Evolutionary conservation across 768 basidiomycete species (phyloP).

Genomic region (Dacryopinax primogenitus): DNA sequence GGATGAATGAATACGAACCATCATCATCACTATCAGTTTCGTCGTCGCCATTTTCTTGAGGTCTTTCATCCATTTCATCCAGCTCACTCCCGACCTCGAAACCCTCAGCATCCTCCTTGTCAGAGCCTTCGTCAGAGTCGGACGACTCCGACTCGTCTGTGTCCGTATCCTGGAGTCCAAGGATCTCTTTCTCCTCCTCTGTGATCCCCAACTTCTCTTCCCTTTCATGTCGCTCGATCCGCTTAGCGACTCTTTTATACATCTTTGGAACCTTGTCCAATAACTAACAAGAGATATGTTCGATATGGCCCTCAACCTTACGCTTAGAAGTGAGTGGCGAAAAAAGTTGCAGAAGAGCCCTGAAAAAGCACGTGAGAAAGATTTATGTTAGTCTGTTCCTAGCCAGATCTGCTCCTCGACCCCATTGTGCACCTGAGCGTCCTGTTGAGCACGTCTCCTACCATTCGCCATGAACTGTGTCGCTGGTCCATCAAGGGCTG

Average conservation of each 20-base stretch:
- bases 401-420: too few species aligned
- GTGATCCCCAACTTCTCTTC: constrained; percentile 55
- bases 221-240: constrained; percentile 44
- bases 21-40: too few species aligned
- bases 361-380: not conserved
- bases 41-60: constrained; percentile 12
- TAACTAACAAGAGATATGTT: constrained; percentile 12
- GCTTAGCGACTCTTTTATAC: constrained; percentile 71
- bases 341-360: not conserved
- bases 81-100: constrained; percentile 16
- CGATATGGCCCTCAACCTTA: constrained; percentile 16
- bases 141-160: constrained; percentile 52
- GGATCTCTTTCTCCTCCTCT: constrained; percentile 46
- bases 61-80: constrained; percentile 16
- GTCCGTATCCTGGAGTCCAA: constrained; percentile 62
- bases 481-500: not conserved
- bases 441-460: not conserved
- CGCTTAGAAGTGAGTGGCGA: not conserved
- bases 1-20: not conserved
- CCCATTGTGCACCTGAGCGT: too few species aligned
- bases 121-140: constrained; percentile 22
- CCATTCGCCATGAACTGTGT: not conserved
- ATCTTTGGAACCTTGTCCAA: too few species aligned
- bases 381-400: not conserved
- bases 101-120: constrained; percentile 11